Base-by-base conservation (phyloP, 2,329 filamentous ascomycete species). In the Fusarium chaquense region DNA sequence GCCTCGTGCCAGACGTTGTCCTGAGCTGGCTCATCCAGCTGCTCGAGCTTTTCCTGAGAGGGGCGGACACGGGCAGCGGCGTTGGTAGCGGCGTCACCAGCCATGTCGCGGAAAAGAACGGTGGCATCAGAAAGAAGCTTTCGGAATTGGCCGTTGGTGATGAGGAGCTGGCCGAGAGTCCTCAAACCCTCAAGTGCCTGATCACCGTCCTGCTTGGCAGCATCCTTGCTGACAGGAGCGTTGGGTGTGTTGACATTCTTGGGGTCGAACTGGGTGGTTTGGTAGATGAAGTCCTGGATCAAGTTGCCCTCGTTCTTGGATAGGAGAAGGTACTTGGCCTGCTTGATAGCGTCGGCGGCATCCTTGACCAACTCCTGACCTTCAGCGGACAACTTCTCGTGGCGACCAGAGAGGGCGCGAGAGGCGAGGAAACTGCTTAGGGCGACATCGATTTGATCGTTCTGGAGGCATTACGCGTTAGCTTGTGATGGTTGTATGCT, bases 221-320 rank as follows among this genome's bases (percentile, higher is more conserved):
- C 86, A 1, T 92, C 90, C 83, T 93, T 97, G 77, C 89, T 87
- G 49, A 97, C 74, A 1, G 93, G 91, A 2, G 88, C 86, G 58
- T 85, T 84, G 5, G 93, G 92, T 2, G 85, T 80, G 61, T 82
- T 79, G 28, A 93, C 85, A 53, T 86, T 84, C 74, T 85, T 90
- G 60, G 87, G 82, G 55, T 89, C 88, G 67, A 96, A 90, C 47
- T 92, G 87, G 77, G 93, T 89, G 0, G 94, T 94, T 78, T 97
- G 92, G 91, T 93, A 99, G 81, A 98, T 93, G 81, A 99, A 98
- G 76, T 99, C 94, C 78, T 99, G 96, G 22, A 99, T 83, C 61
- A 98, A 83, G 76, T 99, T 94, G 77, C 94, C 96, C 63, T 97
- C 88, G 78, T 99, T 99, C 87, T 98, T 99, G 82, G 91, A 92